Conservation (phyloP, 2,329 filamentous ascomycete genomes). For the Achaetomium macrosporum region DNA sequence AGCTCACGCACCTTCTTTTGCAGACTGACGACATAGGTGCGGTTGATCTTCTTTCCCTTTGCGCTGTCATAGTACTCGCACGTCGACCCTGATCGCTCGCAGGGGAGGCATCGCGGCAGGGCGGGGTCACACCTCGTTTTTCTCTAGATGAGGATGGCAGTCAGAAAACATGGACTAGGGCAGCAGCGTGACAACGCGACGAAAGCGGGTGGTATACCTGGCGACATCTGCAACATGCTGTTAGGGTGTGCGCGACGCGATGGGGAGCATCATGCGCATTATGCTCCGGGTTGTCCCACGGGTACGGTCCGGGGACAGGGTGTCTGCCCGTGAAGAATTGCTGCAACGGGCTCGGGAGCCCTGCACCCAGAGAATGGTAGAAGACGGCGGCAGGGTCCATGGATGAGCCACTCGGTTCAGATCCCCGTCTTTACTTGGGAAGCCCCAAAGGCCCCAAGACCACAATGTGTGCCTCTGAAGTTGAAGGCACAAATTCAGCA, state of each 20-base stretch:
- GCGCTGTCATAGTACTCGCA: constrained; percentile 95
- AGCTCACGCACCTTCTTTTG: constrained; percentile 80
- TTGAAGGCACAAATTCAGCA: not conserved
- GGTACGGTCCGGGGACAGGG: constrained; percentile 24
- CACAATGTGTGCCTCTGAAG: not conserved
- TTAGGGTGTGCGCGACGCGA: constrained; percentile 71
- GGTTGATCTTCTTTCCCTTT: constrained; percentile 78
- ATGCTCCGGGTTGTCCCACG: constrained; percentile 39
- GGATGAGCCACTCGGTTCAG: not conserved
- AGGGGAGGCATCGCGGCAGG: constrained; percentile 84
- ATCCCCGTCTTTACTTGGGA: not conserved
- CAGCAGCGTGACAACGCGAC: not conserved
- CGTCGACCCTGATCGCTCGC: constrained; percentile 81
- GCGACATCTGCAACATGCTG: constrained; percentile 73
- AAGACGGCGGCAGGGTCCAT: constrained; percentile 59
- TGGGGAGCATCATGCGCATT: constrained; percentile 48
- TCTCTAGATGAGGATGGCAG: constrained; percentile 51
- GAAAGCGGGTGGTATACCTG: constrained; percentile 50
- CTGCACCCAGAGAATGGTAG: constrained; percentile 49
- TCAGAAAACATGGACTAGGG: not conserved
- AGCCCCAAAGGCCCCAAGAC: not conserved
- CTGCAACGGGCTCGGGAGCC: constrained; percentile 22
- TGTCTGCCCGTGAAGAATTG: constrained; percentile 24
- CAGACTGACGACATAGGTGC: constrained; percentile 86
- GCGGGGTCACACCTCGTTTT: constrained; percentile 96